phyloP scores from a whole-genome alignment of 2,329 filamentous ascomycete species.

The Aspergillus sp. region DNA sequence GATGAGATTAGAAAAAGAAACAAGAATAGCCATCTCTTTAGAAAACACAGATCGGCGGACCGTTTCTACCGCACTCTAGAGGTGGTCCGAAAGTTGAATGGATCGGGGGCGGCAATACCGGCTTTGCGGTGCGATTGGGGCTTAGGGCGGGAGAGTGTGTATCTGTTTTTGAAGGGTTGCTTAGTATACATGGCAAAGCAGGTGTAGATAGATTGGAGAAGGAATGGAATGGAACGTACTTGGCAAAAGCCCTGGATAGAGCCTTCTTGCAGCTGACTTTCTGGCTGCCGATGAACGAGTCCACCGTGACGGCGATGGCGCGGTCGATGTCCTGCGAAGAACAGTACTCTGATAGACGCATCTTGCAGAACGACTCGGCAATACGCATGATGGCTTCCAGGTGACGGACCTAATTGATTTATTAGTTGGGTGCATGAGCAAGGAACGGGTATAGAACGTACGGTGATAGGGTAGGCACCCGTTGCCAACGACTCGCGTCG shows the following conservation, averaged over 20 bases:
- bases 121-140: slow-evolving; percentile 41
- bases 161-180: slow-evolving; percentile 22
- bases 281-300: slow-evolving; percentile 93
- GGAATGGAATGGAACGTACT: slow-evolving; percentile 63
- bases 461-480: slow-evolving; percentile 95
- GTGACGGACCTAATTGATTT: slow-evolving; percentile 73
- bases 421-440: slow-evolving; percentile 3
- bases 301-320: slow-evolving; percentile 93
- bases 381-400: slow-evolving; percentile 97
- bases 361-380: slow-evolving; percentile 90
- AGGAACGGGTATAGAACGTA: slow-evolving; percentile 51
- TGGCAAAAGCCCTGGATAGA: slow-evolving; percentile 88
- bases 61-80: slow-evolving; percentile 6
- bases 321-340: slow-evolving; percentile 88
- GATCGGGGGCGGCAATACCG: slow-evolving; percentile 34
- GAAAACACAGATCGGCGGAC: no score
- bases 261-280: slow-evolving; percentile 98
- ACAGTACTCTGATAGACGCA: slow-evolving; percentile 97
- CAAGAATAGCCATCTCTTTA: background rate
- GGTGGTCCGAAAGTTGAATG: slow-evolving; percentile 16
- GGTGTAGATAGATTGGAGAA: background rate
- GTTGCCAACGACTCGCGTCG: slow-evolving; percentile 87
- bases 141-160: slow-evolving; percentile 41
- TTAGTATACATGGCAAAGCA: slow-evolving; percentile 9
- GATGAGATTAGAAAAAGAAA: background rate